Evolutionary conservation across 176 grass and related monocot genomes (phyloP), one percentile per base, ranked within the genome.

Genomic region (Urochloa ruziziensis): DNA sequence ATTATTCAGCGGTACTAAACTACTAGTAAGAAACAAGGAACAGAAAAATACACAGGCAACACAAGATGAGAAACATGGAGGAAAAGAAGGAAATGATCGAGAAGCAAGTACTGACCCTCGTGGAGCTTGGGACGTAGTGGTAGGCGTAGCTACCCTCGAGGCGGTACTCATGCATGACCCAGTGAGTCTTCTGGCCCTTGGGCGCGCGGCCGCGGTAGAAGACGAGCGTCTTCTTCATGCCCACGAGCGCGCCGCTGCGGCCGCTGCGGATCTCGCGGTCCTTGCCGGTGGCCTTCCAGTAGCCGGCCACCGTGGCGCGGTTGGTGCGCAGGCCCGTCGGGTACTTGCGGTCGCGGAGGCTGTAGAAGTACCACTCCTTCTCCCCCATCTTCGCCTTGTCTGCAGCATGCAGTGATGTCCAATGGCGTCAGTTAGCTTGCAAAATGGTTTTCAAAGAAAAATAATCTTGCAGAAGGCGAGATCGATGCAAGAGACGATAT

Each of bases 261-360:
- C 64, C 59, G 44, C 79, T 83, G 14, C 89, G 89, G 54, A 99
- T 90, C 83, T 99, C 93, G 70, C 96, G 88, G 81, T 99, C 96
- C 91, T 99, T 99, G n/a, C 96, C 96, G 0, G 96, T 99, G 14
- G 96, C 96, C 91, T 99, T 99, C 96, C 96, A 99, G 83, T 99
- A 99, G 0, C 96, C 96, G 1, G 93, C 91, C 4, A 79, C 85
- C 0, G 96, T 99, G 8, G 96, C 96, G 51, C 96, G 84, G 86
- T 99, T 99, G 46, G 96, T 99, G 70, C 96, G 85, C 30, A 99
- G 87, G 2, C 96, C 96, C 13, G 96, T 99, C 10, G 96, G 96
- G 77, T 99, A 99, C 80, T 99, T 99, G 52, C 96, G 91, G 86
- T 99, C 96, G 51, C 96, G 86, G n/a, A 99, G 91, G 79, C 91